Percentiles rank a stretch among this genome's conserved stretches.
Evolutionary conservation across 257 asterid genomes (phyloP).

Genomic region (Penstemon eatonii): DNA sequence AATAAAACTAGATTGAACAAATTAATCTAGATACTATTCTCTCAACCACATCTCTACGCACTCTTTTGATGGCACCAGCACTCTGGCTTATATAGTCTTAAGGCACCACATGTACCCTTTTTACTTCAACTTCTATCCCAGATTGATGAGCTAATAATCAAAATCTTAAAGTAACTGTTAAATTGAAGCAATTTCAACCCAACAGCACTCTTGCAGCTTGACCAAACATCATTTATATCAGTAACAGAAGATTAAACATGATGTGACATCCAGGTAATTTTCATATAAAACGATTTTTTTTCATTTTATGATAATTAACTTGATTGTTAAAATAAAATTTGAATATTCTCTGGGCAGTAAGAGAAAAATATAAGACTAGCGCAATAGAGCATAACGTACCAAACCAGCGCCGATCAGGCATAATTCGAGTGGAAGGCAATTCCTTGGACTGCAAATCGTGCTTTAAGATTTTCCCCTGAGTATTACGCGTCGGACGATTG

Average conservation of each 20-base stretch:
- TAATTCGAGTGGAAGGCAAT: slow-evolving; percentile 85
- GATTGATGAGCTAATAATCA: background rate
- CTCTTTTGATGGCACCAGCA: slow-evolving; percentile 1
- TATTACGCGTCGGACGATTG: slow-evolving; percentile 60
- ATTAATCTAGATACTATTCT: background rate
- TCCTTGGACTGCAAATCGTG: slow-evolving; percentile 92
- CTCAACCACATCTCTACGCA: background rate
- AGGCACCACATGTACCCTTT: background rate
- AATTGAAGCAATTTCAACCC: background rate
- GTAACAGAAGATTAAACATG: background rate
- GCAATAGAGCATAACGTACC: slow-evolving; percentile 43
- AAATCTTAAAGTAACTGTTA: background rate
- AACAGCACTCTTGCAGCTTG: background rate
- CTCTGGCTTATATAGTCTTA: background rate
- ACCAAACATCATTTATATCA: background rate
- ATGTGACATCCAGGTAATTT: no score
- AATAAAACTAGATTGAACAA: background rate
- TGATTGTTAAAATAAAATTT: background rate
- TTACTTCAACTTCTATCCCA: background rate
- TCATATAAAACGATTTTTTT: no score
- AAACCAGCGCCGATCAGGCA: slow-evolving; percentile 94
- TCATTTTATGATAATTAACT: no score
- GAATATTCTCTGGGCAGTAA: background rate
- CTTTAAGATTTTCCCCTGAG: slow-evolving; percentile 53
- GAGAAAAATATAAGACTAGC: no score